Base-by-base conservation (phyloP, 23 red algal species). In the Agarophyton chilense region DNA sequence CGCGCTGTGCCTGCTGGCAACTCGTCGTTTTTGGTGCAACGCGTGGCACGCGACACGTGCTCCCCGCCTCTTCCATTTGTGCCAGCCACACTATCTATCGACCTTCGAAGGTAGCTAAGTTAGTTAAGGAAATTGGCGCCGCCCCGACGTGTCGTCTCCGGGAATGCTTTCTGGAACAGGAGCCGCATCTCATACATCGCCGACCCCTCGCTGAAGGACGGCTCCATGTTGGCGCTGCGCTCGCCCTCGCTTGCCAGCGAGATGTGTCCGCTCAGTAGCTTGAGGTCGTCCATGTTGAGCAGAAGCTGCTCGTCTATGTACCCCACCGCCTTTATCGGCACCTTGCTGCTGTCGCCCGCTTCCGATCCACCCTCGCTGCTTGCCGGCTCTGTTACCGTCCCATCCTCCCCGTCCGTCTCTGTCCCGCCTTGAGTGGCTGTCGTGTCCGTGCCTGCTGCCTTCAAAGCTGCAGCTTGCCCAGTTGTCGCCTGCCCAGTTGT, bases 111-210 rank as follows among this genome's bases (percentile, higher is more conserved):
- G n/a, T n/a, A n/a, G n/a, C n/a, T n/a, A n/a, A n/a, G n/a, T n/a
- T 65, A 65, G 32, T 65, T 65, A 14, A 65, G 68, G 68, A 74
- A 74, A 39, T 74, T 74, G 68, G 36, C 68, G 21, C 47, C 47
- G 68, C 24, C 24, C 40, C 10, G 3, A 33, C 40, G 43, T 21
- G 1, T 10, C 40, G 68, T 39, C n/a, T 74, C 68, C 68, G 68
- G 68, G 68, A 74, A 74, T 39, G 68, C 68, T 12, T 47, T 74
- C 3, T 49, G 68, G 68, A 74, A 74, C 68, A 74, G 68, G 39
- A 74, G 40, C 68, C 68, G 68, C 68, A 74, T 74, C 68, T 74
- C 68, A 39, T 49, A 74, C 68, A 74, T 74, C 68, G 47, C 68
- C 40, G 68, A 74, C 41, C 43, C 68, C 40, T 74, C 68, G 41